Evolutionary conservation across 2,329 filamentous ascomycete genomes (phyloP).

Genomic region (Pyrenophora graminea): DNA sequence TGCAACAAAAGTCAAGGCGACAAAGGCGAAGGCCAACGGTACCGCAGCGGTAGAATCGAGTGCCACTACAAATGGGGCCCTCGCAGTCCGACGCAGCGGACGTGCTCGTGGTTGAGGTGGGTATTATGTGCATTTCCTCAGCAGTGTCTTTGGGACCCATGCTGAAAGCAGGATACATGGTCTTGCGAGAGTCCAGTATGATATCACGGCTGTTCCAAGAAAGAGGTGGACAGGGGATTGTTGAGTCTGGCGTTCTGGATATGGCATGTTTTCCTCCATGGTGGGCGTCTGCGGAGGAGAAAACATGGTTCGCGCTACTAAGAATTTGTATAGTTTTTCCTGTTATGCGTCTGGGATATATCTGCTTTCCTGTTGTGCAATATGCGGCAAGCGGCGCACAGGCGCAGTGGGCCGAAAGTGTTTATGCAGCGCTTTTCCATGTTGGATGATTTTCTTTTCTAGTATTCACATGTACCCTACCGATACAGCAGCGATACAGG

Average conservation of each 20-base stretch:
- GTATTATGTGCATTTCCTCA: not conserved
- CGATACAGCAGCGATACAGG: not conserved
- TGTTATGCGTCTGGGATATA: not conserved
- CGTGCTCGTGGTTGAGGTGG: slow-evolving; percentile 14
- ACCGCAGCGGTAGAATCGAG: slow-evolving; percentile 16
- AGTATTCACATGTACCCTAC: not conserved
- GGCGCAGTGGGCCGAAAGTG: no score
- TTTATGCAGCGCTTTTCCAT: not conserved
- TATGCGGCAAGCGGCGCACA: not conserved
- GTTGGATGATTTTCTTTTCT: not conserved
- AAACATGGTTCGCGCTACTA: not conserved
- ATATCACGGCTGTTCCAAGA: slow-evolving; percentile 1
- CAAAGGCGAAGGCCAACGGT: slow-evolving; percentile 18
- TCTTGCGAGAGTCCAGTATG: not conserved
- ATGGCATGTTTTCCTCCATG: not conserved
- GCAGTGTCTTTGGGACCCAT: not conserved
- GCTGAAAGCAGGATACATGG: not conserved
- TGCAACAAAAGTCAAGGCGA: slow-evolving; percentile 19
- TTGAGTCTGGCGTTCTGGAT: slow-evolving; percentile 4
- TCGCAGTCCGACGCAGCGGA: slow-evolving; percentile 25
- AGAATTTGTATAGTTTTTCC: not conserved
- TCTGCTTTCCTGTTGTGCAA: not conserved
- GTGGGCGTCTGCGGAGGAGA: not conserved
- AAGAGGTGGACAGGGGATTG: slow-evolving; percentile 2
- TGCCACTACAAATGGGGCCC: slow-evolving; percentile 20